These are phyloP conservation scores for Coniferiporia sulphurascens DNA, from an alignment of 1,284 basidiomycete genomes.

Conservation along the genomic window DNA sequence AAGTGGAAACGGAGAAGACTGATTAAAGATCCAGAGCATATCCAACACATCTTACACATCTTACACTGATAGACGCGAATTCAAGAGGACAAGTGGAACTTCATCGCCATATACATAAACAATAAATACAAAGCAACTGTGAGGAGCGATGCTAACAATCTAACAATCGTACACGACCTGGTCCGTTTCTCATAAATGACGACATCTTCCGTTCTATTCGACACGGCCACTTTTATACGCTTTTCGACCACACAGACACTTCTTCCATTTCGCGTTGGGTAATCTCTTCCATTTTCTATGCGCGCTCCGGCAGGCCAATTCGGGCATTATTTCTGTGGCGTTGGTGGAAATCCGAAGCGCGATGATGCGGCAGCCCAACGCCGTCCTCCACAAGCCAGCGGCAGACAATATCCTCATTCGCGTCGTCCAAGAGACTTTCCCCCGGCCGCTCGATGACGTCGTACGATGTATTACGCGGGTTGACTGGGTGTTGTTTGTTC, in stretches of 20 bases:
- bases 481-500: constrained; percentile 10
- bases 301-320: constrained; percentile 2
- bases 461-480: constrained; percentile 13
- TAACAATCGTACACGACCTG: too few species aligned
- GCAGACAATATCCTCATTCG: constrained; percentile 10
- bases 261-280: not conserved
- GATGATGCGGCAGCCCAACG: constrained; percentile 5
- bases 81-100: too few species aligned
- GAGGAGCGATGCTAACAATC: too few species aligned
- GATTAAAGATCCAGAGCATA: not conserved
- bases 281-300: not conserved
- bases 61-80: too few species aligned
- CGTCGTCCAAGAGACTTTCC: constrained; percentile 8
- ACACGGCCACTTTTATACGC: not conserved
- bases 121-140: too few species aligned
- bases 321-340: constrained; percentile 4
- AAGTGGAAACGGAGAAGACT: not conserved
- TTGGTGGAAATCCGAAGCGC: constrained; percentile 3
- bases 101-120: too few species aligned
- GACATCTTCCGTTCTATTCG: not conserved
- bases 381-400: constrained; percentile 10
- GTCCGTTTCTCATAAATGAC: too few species aligned
- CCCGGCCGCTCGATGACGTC: constrained; percentile 11
- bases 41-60: not conserved
- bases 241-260: not conserved